phyloP scores from a whole-genome alignment of 805 yeast genomes.

The Wickerhamiella vanderwaltii region DNA sequence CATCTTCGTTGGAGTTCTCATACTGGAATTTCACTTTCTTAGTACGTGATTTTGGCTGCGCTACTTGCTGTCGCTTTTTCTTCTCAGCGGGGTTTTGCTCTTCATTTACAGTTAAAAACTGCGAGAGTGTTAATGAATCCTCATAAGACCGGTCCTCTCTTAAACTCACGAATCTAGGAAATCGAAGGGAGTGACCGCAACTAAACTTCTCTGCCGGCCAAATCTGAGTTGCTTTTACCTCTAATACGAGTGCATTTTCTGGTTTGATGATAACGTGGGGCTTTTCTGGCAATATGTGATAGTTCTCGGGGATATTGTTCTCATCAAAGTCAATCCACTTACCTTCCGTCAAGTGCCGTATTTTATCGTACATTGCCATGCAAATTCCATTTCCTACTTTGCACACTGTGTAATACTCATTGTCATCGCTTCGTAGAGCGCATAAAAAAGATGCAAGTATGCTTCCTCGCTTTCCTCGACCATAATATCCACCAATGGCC shows the following conservation, averaged over 20 bases:
- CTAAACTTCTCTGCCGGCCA: conserved; percentile 43
- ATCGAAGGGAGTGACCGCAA: conserved; percentile 58
- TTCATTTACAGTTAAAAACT: conserved; percentile 32
- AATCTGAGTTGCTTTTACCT: conserved; percentile 69
- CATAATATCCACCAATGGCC: conserved; percentile 67
- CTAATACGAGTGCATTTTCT: conserved; percentile 60
- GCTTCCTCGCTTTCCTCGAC: conserved; percentile 39
- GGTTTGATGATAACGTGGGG: conserved; percentile 80
- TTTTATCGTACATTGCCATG: conserved; percentile 43
- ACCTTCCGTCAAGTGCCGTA: conserved; percentile 44
- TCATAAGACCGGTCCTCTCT: conserved; percentile 56
- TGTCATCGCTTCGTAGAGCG: conserved; percentile 41
- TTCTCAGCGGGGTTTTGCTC: conserved; percentile 16
- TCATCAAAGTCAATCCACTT: conserved; percentile 44
- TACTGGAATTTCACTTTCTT: conserved; percentile 15
- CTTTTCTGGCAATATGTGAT: conserved; percentile 23
- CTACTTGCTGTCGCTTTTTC: neutral
- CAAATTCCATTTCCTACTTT: conserved; percentile 78
- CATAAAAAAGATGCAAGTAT: conserved; percentile 48
- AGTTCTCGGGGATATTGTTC: conserved; percentile 31
- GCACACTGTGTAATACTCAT: conserved; percentile 52
- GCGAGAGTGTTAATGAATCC: conserved; percentile 43
- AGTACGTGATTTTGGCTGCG: conserved; percentile 22
- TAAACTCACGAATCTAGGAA: conserved; percentile 58
- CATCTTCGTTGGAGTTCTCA: conserved; percentile 7